Evolutionary conservation across 306 rosid species (phyloP).

Genomic region (Prunus dulcis): DNA sequence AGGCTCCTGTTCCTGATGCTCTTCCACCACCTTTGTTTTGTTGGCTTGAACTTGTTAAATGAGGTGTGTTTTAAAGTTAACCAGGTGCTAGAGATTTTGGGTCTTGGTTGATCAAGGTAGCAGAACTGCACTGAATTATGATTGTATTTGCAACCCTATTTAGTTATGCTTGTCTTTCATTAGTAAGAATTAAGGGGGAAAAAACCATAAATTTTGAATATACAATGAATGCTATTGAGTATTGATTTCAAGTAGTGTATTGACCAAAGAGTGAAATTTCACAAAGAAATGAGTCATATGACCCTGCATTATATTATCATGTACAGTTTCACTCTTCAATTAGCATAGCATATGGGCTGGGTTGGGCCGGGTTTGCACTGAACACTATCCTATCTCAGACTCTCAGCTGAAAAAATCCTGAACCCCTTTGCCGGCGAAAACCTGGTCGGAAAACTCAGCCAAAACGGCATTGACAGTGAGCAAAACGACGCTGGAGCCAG

Average conservation of each 20-base stretch:
- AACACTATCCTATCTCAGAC: not conserved
- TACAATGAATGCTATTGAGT: not conserved
- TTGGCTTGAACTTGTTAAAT: not conserved
- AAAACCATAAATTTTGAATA: not conserved
- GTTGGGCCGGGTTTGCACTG: not conserved
- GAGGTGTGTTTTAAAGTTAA: not conserved
- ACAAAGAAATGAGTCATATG: not conserved
- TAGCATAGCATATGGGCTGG: not conserved
- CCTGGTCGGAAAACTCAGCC: constrained; percentile 68
- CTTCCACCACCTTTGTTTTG: not conserved
- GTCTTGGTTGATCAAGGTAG: constrained; percentile 14
- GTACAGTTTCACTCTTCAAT: not conserved
- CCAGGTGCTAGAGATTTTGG: constrained; percentile 9
- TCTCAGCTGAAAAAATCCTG: constrained; percentile 74
- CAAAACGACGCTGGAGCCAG: constrained; percentile 88
- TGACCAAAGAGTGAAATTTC: too few species aligned
- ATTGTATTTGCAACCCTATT: not conserved
- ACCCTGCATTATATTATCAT: not conserved
- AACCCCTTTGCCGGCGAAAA: constrained; percentile 69
- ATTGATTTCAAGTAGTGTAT: too few species aligned
- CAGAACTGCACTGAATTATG: constrained; percentile 12
- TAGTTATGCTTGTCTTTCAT: not conserved
- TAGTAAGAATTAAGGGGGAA: not conserved
- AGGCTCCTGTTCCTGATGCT: not conserved
- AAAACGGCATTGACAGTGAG: constrained; percentile 74